Evolutionary conservation across 495 filamentous ascomycete species (phyloP), one percentile per base, ranked within the genome.

Genomic region (Antarctomyces pellizariae): DNA sequence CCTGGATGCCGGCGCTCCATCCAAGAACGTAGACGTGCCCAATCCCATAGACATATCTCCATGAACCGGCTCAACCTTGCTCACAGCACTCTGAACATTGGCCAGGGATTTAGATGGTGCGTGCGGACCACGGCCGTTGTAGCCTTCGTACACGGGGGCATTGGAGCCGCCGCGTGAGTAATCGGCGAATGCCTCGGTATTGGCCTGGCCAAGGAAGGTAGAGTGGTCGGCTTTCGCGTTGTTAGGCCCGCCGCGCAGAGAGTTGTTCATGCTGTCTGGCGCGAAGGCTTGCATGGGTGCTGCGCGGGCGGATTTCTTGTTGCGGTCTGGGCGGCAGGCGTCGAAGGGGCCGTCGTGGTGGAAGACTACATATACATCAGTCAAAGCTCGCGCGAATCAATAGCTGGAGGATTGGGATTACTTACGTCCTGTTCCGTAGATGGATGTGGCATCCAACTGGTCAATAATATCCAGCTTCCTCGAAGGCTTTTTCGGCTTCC

Each of bases 301-400:
- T 16, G 75, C 69, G 30, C 70, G 64, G 34, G 71, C 63, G 27
- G 74, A 76, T 39, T 75, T 77, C 25, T 77, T 69, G 45, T 99
- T 99, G 33, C 89, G 75, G 46, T 86, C 74, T 4, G 89, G 84
- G 38, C 93, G 93, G 49, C 82, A 86, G 9, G 89, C 89, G 52
- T 99, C 89, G 39, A 92, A 99, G 5, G 89, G 89, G 13, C 89
- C 89, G 44, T 99, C 89, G 44, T 99, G 89, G 34, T 99, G 89
- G 50, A 99, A 92, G 44, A 95, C 84, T 92, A 33, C 10, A 11
- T n/a, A n/a, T n/a, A 30, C 16, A 29, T 26, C 12, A 35, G 41
- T 10, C 26, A 32, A 24, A 16, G 11, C 7, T 22, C 13, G 15
- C 25, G 3, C 34, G 24, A 26, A 15, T 22, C 1, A 17, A 14